Percentiles rank a stretch among this genome's conserved stretches.
These are phyloP conservation scores for Apocynum venetum DNA, from an alignment of 257 asterid species.

Conservation along the genomic window DNA sequence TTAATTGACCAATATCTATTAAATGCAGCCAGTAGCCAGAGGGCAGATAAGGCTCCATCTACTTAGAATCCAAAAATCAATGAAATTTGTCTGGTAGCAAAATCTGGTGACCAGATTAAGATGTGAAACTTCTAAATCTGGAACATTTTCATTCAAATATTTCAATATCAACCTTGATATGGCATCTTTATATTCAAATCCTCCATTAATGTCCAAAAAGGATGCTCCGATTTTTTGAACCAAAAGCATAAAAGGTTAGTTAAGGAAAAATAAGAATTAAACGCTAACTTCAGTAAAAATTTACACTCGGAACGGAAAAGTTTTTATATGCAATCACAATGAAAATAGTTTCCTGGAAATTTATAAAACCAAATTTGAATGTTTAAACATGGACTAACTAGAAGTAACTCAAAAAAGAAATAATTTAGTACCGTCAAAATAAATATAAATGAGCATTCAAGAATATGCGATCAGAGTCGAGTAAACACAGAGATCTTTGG, in stretches of 20 bases:
- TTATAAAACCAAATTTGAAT: background rate
- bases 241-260: background rate
- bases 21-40: background rate
- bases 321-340: background rate
- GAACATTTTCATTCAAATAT: background rate
- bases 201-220: background rate
- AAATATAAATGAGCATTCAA: background rate
- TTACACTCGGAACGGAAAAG: background rate
- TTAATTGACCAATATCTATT: background rate
- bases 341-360: background rate
- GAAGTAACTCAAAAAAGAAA: background rate
- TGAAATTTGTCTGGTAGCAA: background rate
- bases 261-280: background rate
- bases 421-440: background rate
- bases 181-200: background rate
- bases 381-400: background rate
- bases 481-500: background rate
- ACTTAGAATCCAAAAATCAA: background rate
- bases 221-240: background rate
- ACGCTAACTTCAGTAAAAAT: background rate
- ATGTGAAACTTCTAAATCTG: background rate
- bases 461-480: background rate
- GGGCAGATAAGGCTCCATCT: background rate
- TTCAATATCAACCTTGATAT: background rate
- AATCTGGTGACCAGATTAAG: background rate